phyloP scores from a whole-genome alignment of 2,329 filamentous ascomycete genomes.

The Malbranchea zuffiana region DNA sequence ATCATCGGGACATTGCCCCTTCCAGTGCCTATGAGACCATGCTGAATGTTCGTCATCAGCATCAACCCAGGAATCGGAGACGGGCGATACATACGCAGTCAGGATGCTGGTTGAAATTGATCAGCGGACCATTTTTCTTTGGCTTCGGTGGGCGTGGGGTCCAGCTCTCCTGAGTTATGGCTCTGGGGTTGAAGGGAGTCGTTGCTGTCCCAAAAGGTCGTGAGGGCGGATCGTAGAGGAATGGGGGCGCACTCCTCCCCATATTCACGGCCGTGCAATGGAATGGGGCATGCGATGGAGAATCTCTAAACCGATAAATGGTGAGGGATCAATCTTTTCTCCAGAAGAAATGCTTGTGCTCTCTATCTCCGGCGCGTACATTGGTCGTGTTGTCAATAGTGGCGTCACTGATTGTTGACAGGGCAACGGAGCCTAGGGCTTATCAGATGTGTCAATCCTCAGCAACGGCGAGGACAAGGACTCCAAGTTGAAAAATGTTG shows the following conservation, averaged over 20 bases:
- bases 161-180: conserved; percentile 69
- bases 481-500: conserved; percentile 19
- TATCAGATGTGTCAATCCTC: conserved; percentile 5
- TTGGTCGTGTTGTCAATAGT: no score
- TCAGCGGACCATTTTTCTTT: conserved; percentile 61
- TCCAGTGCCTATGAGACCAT: conserved; percentile 49
- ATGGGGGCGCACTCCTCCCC: conserved; percentile 53
- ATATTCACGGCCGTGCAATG: conserved; percentile 22
- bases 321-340: background rate
- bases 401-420: conserved; percentile 20
- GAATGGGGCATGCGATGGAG: background rate
- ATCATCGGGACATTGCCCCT: conserved; percentile 54
- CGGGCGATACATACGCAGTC: conserved; percentile 49
- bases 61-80: background rate
- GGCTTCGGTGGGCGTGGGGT: conserved; percentile 48
- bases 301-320: background rate
- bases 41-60: conserved; percentile 21
- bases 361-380: no score
- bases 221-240: conserved; percentile 56
- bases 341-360: no score
- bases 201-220: conserved; percentile 43
- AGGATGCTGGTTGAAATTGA: conserved; percentile 77
- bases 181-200: conserved; percentile 72
- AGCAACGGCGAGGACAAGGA: conserved; percentile 13
- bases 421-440: conserved; percentile 20